Evolutionary conservation across 2,329 filamentous ascomycete genomes (phyloP).

Genomic region (Trichoderma hamatum): DNA sequence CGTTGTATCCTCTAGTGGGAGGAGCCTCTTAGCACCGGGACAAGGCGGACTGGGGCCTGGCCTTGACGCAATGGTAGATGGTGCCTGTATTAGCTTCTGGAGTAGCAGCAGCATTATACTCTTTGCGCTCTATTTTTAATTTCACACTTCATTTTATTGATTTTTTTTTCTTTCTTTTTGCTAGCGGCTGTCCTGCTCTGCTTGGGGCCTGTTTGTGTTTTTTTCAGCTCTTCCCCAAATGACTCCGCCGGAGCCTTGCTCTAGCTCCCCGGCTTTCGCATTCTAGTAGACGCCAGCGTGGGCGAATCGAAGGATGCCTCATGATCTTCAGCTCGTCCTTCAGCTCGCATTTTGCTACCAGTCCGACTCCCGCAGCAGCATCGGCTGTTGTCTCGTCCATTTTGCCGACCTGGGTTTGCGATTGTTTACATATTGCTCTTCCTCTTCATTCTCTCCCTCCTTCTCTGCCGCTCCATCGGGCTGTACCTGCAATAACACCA

Average conservation of each 20-base stretch:
- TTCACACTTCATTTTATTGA: not conserved
- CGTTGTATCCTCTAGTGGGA: not conserved
- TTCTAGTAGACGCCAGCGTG: not conserved
- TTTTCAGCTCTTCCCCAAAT: slow-evolving; percentile 12
- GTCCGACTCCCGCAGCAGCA: not conserved
- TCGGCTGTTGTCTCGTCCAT: not conserved
- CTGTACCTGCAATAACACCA: not conserved
- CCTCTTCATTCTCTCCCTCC: not conserved
- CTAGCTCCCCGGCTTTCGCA: not conserved
- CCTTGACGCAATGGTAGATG: not conserved
- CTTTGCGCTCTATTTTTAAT: not conserved
- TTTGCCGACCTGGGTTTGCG: not conserved
- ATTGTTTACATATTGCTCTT: not conserved
- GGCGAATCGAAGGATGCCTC: not conserved
- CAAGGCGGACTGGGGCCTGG: not conserved
- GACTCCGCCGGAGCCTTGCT: not conserved
- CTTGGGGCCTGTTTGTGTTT: not conserved
- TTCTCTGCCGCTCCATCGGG: not conserved
- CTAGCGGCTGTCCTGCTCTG: not conserved
- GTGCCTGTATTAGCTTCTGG: slow-evolving; percentile 20
- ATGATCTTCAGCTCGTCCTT: not conserved
- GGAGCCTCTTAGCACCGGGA: not conserved
- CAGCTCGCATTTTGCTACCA: not conserved
- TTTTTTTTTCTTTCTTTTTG: not conserved
- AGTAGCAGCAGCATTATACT: not conserved